These are phyloP conservation scores for Dujonia santamariae DNA, from an alignment of 1,139 yeast species.

Conservation along the genomic window DNA sequence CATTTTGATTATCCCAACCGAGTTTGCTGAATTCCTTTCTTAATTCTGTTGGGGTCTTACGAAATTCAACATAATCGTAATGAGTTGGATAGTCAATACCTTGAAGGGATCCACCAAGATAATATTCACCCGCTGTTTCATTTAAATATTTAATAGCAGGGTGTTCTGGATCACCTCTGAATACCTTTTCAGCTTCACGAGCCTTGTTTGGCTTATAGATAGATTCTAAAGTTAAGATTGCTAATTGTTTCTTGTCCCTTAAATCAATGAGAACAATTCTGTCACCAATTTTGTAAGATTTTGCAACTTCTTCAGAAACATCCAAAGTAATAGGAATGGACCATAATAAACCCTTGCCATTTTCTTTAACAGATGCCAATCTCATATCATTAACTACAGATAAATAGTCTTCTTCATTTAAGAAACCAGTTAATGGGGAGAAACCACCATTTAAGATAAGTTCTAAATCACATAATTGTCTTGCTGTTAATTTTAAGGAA, in stretches of 20 bases:
- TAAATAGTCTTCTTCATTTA: constrained; percentile 75
- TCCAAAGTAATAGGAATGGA: constrained; percentile 92
- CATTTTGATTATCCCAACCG: constrained; percentile 72
- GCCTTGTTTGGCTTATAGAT: constrained; percentile 79
- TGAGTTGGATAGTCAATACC: constrained; percentile 84
- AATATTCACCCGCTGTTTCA: constrained; percentile 76
- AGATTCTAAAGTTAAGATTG: constrained; percentile 76
- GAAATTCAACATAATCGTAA: constrained; percentile 82
- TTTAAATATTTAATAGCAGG: constrained; percentile 80
- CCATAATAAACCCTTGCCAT: constrained; percentile 72
- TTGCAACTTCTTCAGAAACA: constrained; percentile 55
- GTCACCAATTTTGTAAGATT: constrained; percentile 49
- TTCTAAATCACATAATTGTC: constrained; percentile 93
- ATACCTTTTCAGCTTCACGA: constrained; percentile 78
- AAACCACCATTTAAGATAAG: constrained; percentile 91
- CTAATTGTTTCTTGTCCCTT: constrained; percentile 78
- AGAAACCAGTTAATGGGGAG: constrained; percentile 86
- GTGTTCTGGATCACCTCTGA: constrained; percentile 96
- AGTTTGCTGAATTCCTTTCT: constrained; percentile 77
- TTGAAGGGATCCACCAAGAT: constrained; percentile 84
- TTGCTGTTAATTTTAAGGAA: constrained; percentile 64
- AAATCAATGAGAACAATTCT: constrained; percentile 76
- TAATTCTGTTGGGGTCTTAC: constrained; percentile 89
- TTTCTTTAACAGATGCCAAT: constrained; percentile 46
- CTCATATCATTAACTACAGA: constrained; percentile 78